Evolutionary conservation across 495 filamentous ascomycete genomes (phyloP).

Genomic region (Glarea lozoyensis): DNA sequence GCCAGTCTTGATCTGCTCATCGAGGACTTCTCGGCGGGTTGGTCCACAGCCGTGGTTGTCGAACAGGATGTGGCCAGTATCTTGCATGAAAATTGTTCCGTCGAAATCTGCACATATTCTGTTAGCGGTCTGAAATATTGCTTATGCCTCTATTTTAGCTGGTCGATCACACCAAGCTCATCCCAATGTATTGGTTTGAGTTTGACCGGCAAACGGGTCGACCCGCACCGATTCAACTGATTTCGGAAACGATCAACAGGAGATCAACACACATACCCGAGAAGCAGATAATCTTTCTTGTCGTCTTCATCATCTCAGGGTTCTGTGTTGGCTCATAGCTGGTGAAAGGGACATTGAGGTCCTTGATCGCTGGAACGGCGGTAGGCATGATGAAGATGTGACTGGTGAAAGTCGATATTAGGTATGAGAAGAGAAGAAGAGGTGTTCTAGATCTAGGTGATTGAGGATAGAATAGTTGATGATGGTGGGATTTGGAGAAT

Average conservation of each 20-base stretch:
- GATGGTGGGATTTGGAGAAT: too few relatives aligned
- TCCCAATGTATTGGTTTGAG: background rate
- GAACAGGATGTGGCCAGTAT: conserved; percentile 67
- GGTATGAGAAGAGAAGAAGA: too few relatives aligned
- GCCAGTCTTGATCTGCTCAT: conserved; percentile 58
- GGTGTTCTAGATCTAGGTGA: too few relatives aligned
- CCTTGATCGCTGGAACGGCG: conserved; percentile 21
- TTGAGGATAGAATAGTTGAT: too few relatives aligned
- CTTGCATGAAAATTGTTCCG: conserved; percentile 74
- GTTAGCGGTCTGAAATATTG: conserved; percentile 3
- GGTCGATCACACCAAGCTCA: too few relatives aligned
- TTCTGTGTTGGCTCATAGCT: conserved; percentile 9
- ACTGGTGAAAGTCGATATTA: conserved; percentile 6
- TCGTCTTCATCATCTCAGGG: conserved; percentile 19
- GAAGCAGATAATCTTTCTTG: conserved; percentile 46
- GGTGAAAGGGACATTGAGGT: conserved; percentile 17
- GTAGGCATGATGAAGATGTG: conserved; percentile 25
- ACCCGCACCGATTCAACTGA: too few relatives aligned
- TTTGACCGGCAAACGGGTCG: conserved; percentile 4
- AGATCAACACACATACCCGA: conserved; percentile 30
- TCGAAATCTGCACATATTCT: conserved; percentile 50
- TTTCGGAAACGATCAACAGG: conserved; percentile 4
- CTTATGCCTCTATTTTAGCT: too few relatives aligned
- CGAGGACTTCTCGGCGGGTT: conserved; percentile 45
- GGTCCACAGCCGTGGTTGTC: conserved; percentile 58